Percentiles rank a stretch among this genome's conserved stretches.
Conservation (phyloP, 2,329 filamentous ascomycete species). For the Clarireedia monteithiana region DNA sequence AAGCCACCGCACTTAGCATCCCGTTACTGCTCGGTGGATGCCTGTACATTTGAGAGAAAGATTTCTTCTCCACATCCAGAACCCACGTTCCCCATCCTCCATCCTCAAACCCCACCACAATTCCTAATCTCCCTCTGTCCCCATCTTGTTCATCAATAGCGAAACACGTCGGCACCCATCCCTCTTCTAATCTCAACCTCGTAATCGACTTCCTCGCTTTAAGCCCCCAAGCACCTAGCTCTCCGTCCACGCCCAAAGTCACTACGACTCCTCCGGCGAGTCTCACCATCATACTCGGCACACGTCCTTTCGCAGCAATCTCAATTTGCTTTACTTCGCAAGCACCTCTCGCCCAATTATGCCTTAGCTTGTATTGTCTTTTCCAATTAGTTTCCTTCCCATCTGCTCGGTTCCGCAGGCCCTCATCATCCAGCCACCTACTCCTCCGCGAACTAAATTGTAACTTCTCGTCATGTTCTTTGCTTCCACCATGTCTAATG, state of each 20-base stretch:
- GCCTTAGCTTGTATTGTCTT: conserved; percentile 74
- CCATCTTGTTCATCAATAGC: conserved; percentile 50
- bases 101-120: conserved; percentile 63
- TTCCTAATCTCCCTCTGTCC: conserved; percentile 41
- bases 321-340: conserved; percentile 71
- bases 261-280: conserved; percentile 70
- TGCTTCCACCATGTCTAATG: conserved; percentile 35
- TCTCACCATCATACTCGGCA: conserved; percentile 62
- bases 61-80: conserved; percentile 39
- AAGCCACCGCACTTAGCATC: conserved; percentile 60
- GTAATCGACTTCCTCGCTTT: conserved; percentile 56
- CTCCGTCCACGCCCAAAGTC: conserved; percentile 61
- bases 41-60: conserved; percentile 15
- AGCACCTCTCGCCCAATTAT: conserved; percentile 83
- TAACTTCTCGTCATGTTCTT: conserved; percentile 14
- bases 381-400: conserved; percentile 65
- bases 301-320: conserved; percentile 30
- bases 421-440: conserved; percentile 39
- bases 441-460: conserved; percentile 37
- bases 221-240: conserved; percentile 72
- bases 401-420: conserved; percentile 21
- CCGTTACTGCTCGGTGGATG: conserved; percentile 25
- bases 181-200: conserved; percentile 31
- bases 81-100: conserved; percentile 66
- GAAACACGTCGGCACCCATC: conserved; percentile 49